Base-by-base conservation (phyloP, 148 eudicot genomes). In the Simmondsia chinensis region DNA sequence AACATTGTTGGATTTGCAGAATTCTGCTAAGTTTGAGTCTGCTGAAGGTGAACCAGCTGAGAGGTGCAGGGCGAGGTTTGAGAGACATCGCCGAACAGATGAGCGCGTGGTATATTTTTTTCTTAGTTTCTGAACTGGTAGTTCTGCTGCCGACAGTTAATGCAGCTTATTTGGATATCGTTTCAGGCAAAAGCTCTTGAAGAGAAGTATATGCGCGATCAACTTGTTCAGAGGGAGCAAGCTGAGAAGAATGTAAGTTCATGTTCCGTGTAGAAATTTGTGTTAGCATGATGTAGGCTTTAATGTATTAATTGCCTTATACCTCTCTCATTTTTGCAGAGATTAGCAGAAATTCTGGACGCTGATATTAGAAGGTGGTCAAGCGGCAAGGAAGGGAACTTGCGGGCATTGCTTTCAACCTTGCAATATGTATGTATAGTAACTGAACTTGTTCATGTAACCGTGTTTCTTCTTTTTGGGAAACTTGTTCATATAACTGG, bases 341-440 rank as follows among this genome's bases (percentile, higher is more conserved):
- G 94, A 61, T 64, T 93, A 9, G 94, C 99, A 18, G 99, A 82
- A 80, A 45, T 67, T 48, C 77, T 93, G 46, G 96, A 86, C 67
- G 82, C 76, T 62, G 99, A 86, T 53, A 83, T 93, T 43, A 93
- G 70, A 76, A 76, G 99, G 71, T 93, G 99, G 99, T 79, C 99
- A 33, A 77, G 63, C 65, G 94, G 99, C 44, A 93, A 93, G 72
- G 77, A 87, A 72, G 94, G 99, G 44, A 93, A 93, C 58, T 64
- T 93, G 31, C 89, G 99, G 20, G 99, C 99, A 59, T 74, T 93
- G 72, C 72, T 93, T 44, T 86, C 99, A 27, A 93, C 99, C 11
- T 58, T 93, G 56, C 99, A 93, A 93, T 86, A 93, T 61, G 99
- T 93, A 79, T 33, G 83, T 46, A 39, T 30, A 30, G n/a, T 43